phyloP scores from a whole-genome alignment of 2,329 filamentous ascomycete species.

The Aspergillus ochraceus region DNA sequence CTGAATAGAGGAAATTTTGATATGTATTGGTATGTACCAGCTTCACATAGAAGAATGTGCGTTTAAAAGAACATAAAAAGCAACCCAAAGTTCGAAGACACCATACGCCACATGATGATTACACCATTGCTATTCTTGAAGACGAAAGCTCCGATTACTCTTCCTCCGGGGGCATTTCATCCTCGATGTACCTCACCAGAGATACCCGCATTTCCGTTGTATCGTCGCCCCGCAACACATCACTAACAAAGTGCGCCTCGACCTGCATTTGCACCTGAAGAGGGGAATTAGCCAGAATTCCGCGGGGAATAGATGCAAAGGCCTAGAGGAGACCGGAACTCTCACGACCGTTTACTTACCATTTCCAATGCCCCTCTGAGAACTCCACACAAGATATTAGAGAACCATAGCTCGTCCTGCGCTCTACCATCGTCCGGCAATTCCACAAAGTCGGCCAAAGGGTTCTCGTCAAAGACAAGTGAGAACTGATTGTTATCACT shows the following conservation, averaged over 20 bases:
- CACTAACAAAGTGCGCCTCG: constrained; percentile 93
- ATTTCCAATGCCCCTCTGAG: constrained; percentile 90
- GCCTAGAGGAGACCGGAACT: background rate
- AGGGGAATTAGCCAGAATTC: constrained; percentile 1
- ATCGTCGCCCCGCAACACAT: constrained; percentile 88
- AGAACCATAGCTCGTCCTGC: constrained; percentile 98
- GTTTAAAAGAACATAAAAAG: background rate
- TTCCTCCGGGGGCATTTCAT: constrained; percentile 95
- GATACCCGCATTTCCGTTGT: constrained; percentile 96
- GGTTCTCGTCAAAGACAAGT: constrained; percentile 94
- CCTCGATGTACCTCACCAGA: constrained; percentile 90
- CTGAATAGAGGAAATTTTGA: background rate
- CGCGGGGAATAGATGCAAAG: background rate
- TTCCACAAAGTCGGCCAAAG: constrained; percentile 95
- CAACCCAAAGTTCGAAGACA: constrained; percentile 20
- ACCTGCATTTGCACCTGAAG: constrained; percentile 88
- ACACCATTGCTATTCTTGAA: background rate
- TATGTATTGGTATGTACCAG: background rate
- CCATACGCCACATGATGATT: constrained; percentile 21
- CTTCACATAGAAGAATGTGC: background rate
- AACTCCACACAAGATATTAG: constrained; percentile 93
- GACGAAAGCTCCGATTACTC: constrained; percentile 58
- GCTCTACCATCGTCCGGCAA: constrained; percentile 92
- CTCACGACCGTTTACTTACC: constrained; percentile 54
- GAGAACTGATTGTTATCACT: constrained; percentile 96